These are phyloP conservation scores for Lasiosphaeria miniovina DNA, from an alignment of 495 filamentous ascomycete genomes.

Conservation along the genomic window DNA sequence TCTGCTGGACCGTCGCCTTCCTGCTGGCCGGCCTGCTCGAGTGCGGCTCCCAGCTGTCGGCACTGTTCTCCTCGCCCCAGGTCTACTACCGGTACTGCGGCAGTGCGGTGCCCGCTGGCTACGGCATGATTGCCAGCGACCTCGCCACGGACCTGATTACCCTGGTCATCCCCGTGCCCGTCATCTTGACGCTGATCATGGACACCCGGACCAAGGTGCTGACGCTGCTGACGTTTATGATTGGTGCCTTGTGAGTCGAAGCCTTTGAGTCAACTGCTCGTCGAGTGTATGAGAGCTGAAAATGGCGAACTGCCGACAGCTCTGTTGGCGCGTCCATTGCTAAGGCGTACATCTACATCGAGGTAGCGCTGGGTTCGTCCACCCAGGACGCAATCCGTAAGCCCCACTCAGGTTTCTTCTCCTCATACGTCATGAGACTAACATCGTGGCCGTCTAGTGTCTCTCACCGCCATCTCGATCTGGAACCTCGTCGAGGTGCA, in stretches of 20 bases:
- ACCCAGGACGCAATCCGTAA: constrained; percentile 21
- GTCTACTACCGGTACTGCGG: constrained; percentile 14
- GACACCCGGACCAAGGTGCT: constrained; percentile 11
- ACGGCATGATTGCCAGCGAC: constrained; percentile 19
- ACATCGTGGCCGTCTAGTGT: constrained; percentile 3
- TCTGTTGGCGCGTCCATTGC: constrained; percentile 20
- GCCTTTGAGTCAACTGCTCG: neutral
- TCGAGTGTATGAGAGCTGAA: neutral
- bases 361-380: neutral
- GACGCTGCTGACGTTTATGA: constrained; percentile 17
- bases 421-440: neutral
- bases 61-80: constrained; percentile 8
- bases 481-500: constrained; percentile 25
- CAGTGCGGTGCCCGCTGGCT: constrained; percentile 8
- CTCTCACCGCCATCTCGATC: constrained; percentile 13
- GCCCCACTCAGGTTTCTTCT: neutral
- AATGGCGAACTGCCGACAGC: neutral
- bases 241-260: constrained; percentile 20
- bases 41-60: constrained; percentile 16
- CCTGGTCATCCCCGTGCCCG: constrained; percentile 20
- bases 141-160: constrained; percentile 21
- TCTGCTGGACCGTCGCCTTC: constrained; percentile 14
- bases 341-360: constrained; percentile 22
- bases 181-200: constrained; percentile 16
- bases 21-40: constrained; percentile 12